Conservation (phyloP, 768 basidiomycete genomes). For the Lyophyllum decastes region DNA sequence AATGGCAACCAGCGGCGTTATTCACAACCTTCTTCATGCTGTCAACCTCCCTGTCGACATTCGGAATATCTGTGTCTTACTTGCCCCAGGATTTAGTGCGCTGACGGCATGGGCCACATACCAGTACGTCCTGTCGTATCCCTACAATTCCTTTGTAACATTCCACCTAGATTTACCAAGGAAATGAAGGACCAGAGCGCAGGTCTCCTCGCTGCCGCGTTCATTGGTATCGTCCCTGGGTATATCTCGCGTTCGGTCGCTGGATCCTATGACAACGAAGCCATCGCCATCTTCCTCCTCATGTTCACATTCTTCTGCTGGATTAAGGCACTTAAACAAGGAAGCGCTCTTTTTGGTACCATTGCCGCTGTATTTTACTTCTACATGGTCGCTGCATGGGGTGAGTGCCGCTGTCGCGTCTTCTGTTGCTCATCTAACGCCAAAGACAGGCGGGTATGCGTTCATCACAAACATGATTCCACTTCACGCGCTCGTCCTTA, state of each 20-base stretch:
- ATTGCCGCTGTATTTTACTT: constrained; percentile 96
- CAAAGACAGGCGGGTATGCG: constrained; percentile 80
- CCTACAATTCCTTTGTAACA: background rate
- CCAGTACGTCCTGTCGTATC: constrained; percentile 55
- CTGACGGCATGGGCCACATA: constrained; percentile 97
- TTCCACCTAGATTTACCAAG: constrained; percentile 77
- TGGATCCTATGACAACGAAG: constrained; percentile 99
- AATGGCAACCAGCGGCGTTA: constrained; percentile 97
- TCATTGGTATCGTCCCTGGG: constrained; percentile 97
- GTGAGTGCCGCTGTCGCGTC: constrained; percentile 40
- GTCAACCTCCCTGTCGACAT: constrained; percentile 97
- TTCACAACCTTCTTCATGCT: constrained; percentile 87
- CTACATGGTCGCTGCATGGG: constrained; percentile 99
- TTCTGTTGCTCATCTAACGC: constrained; percentile 4
- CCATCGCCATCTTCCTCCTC: constrained; percentile 98
- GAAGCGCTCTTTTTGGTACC: constrained; percentile 90
- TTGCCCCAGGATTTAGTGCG: constrained; percentile 96
- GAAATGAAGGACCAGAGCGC: constrained; percentile 96
- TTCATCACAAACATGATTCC: constrained; percentile 99
- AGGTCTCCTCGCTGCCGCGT: constrained; percentile 94
- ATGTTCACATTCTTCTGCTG: constrained; percentile 99
- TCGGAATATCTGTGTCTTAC: constrained; percentile 92
- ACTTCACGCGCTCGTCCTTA: constrained; percentile 89
- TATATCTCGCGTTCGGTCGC: constrained; percentile 99
- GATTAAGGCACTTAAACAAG: constrained; percentile 95